These are phyloP conservation scores for Tuber umbilicatum DNA, from an alignment of 495 filamentous ascomycete genomes.

Conservation along the genomic window DNA sequence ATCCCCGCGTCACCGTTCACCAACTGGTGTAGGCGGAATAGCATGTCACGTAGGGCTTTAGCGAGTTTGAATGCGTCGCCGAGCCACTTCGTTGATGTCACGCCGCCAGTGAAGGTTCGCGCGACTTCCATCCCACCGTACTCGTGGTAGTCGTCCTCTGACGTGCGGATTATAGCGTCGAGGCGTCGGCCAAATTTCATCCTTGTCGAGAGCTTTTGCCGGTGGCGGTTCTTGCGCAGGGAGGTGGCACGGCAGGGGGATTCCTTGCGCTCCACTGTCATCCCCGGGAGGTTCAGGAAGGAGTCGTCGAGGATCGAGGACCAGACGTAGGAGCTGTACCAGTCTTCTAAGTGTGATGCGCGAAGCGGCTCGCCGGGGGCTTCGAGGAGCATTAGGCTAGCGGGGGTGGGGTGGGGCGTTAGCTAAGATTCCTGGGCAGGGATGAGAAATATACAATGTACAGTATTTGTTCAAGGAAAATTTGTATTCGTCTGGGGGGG, in stretches of 20 bases:
- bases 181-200: constrained; percentile 28
- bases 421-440: not conserved
- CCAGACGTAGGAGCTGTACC: constrained; percentile 33
- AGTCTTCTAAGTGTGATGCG: constrained; percentile 28
- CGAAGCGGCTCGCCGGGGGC: constrained; percentile 26
- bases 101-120: constrained; percentile 18
- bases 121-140: constrained; percentile 34
- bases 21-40: constrained; percentile 24
- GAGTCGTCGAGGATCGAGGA: constrained; percentile 27
- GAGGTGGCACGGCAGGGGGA: constrained; percentile 28
- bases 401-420: not conserved
- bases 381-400: constrained; percentile 26
- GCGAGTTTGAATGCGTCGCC: constrained; percentile 20
- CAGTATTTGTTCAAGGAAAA: not conserved
- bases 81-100: constrained; percentile 32
- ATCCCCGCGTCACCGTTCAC: constrained; percentile 17
- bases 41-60: constrained; percentile 31
- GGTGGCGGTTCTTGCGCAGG: constrained; percentile 26
- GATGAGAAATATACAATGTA: constrained; percentile 9
- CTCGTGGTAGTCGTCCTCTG: constrained; percentile 28
- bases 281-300: constrained; percentile 19
- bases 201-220: constrained; percentile 18
- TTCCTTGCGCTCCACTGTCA: constrained; percentile 34
- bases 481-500: not conserved
- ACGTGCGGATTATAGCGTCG: constrained; percentile 29